Percentiles rank a stretch among this genome's conserved stretches.
Evolutionary conservation across 2,329 filamentous ascomycete genomes (phyloP).

Genomic region (Sporothrix globosa): DNA sequence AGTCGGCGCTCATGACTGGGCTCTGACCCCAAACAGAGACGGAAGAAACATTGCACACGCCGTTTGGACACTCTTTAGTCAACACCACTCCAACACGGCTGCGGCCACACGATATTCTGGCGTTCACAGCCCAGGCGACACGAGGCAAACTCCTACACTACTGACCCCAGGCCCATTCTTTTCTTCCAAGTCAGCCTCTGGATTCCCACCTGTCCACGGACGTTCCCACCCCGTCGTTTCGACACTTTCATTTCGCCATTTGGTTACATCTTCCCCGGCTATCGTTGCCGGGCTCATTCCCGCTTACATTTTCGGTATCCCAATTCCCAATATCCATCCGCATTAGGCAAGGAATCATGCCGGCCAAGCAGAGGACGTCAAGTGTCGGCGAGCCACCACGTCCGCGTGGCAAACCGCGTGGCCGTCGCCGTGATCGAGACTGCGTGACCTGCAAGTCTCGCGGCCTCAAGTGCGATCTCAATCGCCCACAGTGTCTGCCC

Average conservation of each 20-base stretch:
- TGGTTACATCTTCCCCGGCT: not conserved
- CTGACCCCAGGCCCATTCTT: not conserved
- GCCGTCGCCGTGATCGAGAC: constrained; percentile 35
- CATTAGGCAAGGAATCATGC: constrained; percentile 5
- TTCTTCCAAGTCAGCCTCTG: not conserved
- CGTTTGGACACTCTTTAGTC: not conserved
- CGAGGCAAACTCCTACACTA: too few species aligned
- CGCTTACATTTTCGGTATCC: not conserved
- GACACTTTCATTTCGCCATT: not conserved
- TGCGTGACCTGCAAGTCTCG: constrained; percentile 36
- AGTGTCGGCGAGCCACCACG: not conserved
- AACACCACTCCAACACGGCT: not conserved
- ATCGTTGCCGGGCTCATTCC: not conserved
- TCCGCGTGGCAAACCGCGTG: constrained; percentile 34
- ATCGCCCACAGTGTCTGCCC: constrained; percentile 36
- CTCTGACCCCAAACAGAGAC: constrained; percentile 12
- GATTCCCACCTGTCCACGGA: not conserved
- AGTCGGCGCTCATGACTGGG: constrained; percentile 10
- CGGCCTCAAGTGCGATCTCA: constrained; percentile 36
- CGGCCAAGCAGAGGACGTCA: constrained; percentile 6
- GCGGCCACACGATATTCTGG: too few species aligned
- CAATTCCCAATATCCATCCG: not conserved
- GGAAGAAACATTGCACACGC: constrained; percentile 8
- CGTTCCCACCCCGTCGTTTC: not conserved
- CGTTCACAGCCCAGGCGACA: too few species aligned